phyloP scores from a whole-genome alignment of 75 land plant species.

The Azolla pinnata region DNA sequence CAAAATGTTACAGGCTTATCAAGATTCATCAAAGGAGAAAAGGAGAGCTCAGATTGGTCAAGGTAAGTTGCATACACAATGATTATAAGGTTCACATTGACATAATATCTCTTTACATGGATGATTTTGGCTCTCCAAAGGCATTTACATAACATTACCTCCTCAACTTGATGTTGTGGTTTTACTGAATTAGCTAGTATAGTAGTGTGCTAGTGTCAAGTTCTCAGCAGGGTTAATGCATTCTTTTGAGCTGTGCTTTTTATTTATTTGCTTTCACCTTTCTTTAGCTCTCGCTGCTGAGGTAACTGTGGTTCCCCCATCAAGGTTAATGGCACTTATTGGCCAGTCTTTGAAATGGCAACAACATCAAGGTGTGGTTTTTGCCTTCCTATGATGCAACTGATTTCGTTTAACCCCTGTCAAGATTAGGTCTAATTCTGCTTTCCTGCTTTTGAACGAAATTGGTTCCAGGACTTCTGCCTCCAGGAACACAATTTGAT shows the following conservation, averaged over 20 bases:
- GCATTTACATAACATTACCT: neutral
- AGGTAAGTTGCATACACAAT: too few species aligned
- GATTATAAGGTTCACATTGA: too few species aligned
- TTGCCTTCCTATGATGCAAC: too few species aligned
- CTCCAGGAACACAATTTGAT: conserved; percentile 98
- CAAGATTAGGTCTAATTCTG: too few species aligned
- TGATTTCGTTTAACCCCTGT: too few species aligned
- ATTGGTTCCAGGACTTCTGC: conserved; percentile 61
- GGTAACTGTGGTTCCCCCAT: conserved; percentile 93
- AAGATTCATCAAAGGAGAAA: conserved; percentile 89
- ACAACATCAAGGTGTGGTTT: conserved; percentile 94
- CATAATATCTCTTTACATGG: too few species aligned
- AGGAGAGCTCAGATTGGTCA: conserved; percentile 94
- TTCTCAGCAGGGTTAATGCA: too few species aligned
- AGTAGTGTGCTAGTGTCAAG: too few species aligned
- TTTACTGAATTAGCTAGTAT: too few species aligned
- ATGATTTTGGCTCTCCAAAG: too few species aligned
- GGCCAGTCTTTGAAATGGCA: conserved; percentile 99
- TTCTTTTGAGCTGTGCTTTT: neutral
- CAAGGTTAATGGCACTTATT: conserved; percentile 92
- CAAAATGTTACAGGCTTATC: conserved; percentile 99
- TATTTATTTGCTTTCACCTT: too few species aligned
- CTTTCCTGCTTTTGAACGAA: neutral
- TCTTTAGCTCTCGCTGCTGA: conserved; percentile 81
- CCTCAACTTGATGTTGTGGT: neutral